Percentiles rank a stretch among this genome's conserved stretches.
phyloP scores from a whole-genome alignment of 1,284 basidiomycete species.

The Macrocystidia cucumis region DNA sequence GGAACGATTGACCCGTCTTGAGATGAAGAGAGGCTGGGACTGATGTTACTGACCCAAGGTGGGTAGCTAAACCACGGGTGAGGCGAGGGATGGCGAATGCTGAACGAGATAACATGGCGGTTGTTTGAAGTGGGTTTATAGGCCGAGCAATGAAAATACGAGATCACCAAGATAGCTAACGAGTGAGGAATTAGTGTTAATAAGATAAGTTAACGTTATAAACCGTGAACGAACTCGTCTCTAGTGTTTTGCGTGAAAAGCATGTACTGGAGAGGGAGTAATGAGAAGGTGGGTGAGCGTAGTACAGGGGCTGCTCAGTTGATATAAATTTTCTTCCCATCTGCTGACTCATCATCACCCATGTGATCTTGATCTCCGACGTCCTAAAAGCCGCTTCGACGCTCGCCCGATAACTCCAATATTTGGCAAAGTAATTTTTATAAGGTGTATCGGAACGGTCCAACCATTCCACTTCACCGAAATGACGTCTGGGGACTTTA shows the following conservation, averaged over 20 bases:
- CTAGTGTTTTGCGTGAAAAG: slow-evolving; percentile 76
- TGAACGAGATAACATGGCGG: slow-evolving; percentile 49
- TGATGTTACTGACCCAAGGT: slow-evolving; percentile 37
- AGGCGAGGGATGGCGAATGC: slow-evolving; percentile 41
- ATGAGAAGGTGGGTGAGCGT: slow-evolving; percentile 12
- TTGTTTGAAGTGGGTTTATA: slow-evolving; percentile 31
- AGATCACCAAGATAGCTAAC: slow-evolving; percentile 79
- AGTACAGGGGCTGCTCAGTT: no score
- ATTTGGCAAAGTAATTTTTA: no score
- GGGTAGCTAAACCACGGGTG: slow-evolving; percentile 58
- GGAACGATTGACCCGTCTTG: slow-evolving; percentile 90
- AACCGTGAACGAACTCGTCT: slow-evolving; percentile 58
- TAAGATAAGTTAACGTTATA: slow-evolving; percentile 7
- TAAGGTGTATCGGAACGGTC: no score
- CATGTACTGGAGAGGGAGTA: slow-evolving; percentile 50
- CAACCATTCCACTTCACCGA: no score
- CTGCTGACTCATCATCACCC: no score
- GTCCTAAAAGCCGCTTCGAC: no score
- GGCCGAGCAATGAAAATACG: slow-evolving; percentile 68
- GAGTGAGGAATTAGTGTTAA: slow-evolving; percentile 8
- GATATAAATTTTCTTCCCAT: no score
- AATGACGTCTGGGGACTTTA: no score
- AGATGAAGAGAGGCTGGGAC: slow-evolving; percentile 86
- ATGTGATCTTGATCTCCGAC: no score
- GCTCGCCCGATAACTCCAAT: no score